These are phyloP conservation scores for Boletus smithii DNA, from an alignment of 1,284 basidiomycete species.

Conservation along the genomic window DNA sequence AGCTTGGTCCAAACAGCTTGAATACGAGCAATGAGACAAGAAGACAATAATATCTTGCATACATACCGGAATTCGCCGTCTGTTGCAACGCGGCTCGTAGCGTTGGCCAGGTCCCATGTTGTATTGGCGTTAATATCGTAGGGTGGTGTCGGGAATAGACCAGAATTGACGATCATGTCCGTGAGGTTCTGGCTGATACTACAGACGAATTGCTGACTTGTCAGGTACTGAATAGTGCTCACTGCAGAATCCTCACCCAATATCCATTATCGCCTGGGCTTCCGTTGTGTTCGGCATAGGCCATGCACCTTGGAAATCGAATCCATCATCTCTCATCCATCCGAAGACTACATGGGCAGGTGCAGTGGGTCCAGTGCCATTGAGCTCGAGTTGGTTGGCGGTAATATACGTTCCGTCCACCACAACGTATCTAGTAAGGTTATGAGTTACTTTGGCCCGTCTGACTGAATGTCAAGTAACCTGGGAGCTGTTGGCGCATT, in stretches of 20 bases:
- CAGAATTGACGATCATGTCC: slow-evolving; percentile 5
- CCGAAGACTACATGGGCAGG: slow-evolving; percentile 47
- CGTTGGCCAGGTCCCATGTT: slow-evolving; percentile 11
- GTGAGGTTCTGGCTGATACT: slow-evolving; percentile 7
- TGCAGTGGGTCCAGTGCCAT: slow-evolving; percentile 38
- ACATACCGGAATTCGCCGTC: slow-evolving; percentile 11
- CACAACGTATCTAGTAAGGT: slow-evolving; percentile 37
- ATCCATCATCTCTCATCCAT: slow-evolving; percentile 42
- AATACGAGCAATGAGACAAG: not conserved
- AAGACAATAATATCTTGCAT: too few species aligned
- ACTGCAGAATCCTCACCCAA: not conserved
- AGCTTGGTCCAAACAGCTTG: slow-evolving; percentile 39
- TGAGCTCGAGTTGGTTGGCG: slow-evolving; percentile 38
- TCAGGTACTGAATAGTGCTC: too few species aligned
- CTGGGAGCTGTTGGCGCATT: slow-evolving; percentile 35
- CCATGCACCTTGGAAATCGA: slow-evolving; percentile 28
- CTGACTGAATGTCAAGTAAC: slow-evolving; percentile 11
- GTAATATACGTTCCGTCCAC: slow-evolving; percentile 46
- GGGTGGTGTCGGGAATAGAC: slow-evolving; percentile 4
- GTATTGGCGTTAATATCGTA: not conserved
- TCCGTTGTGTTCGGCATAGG: slow-evolving; percentile 6
- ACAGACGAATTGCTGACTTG: not conserved
- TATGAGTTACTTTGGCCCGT: not conserved
- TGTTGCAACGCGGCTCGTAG: slow-evolving; percentile 4
- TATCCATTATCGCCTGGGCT: slow-evolving; percentile 5